These are phyloP conservation scores for Fusarium chuoi DNA, from an alignment of 2,329 filamentous ascomycete species.

Conservation along the genomic window DNA sequence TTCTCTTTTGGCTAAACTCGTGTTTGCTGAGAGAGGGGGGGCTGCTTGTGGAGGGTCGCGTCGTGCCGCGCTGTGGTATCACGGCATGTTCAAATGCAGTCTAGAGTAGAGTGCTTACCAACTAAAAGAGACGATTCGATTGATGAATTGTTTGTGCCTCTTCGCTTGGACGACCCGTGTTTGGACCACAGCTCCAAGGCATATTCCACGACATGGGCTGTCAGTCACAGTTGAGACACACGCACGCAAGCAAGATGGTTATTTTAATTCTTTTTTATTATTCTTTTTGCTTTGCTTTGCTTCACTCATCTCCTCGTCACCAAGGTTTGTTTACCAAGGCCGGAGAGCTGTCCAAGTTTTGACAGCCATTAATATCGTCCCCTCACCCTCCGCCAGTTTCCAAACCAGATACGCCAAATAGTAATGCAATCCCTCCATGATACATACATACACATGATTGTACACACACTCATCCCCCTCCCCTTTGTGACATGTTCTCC, in stretches of 20 bases:
- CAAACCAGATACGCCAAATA: slow-evolving; percentile 5
- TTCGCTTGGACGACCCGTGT: slow-evolving; percentile 30
- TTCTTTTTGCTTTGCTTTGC: slow-evolving; percentile 2
- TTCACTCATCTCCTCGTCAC: slow-evolving; percentile 31
- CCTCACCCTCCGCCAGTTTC: slow-evolving; percentile 29
- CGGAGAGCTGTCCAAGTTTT: slow-evolving; percentile 36
- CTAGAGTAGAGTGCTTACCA: background rate
- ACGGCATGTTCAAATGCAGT: background rate
- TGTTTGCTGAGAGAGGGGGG: background rate
- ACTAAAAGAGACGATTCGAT: background rate
- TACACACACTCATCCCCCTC: slow-evolving; percentile 36
- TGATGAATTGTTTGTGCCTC: background rate
- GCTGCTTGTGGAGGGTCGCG: slow-evolving; percentile 23
- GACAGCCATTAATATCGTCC: slow-evolving; percentile 34
- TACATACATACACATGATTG: slow-evolving; percentile 34
- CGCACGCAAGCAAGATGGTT: background rate
- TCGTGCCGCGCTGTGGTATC: slow-evolving; percentile 20
- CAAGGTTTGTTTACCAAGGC: slow-evolving; percentile 24
- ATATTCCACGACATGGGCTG: slow-evolving; percentile 17
- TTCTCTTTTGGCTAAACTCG: slow-evolving; percentile 1
- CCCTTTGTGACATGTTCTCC: slow-evolving; percentile 29
- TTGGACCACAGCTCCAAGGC: slow-evolving; percentile 2
- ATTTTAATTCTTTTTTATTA: slow-evolving; percentile 27
- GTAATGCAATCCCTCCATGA: background rate
- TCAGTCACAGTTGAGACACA: background rate